phyloP scores from a whole-genome alignment of 2,329 filamentous ascomycete species.

The Basipetospora sp. region DNA sequence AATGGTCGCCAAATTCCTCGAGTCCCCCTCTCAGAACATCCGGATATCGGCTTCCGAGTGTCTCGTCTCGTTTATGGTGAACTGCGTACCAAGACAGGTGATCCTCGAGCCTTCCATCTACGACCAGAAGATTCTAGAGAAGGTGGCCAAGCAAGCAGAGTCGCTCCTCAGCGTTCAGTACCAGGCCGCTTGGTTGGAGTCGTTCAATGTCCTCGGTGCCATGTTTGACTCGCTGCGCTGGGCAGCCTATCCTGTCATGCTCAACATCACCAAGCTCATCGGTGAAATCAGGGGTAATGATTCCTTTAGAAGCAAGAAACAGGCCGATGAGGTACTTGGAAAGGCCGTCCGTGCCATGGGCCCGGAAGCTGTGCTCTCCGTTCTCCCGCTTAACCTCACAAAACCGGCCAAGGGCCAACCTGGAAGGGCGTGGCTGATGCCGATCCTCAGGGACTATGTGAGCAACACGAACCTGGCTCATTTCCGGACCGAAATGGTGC shows the following conservation, averaged over 20 bases:
- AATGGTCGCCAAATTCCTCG: conserved; percentile 66
- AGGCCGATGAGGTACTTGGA: conserved; percentile 80
- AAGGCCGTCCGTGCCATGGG: conserved; percentile 83
- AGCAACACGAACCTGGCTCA: conserved; percentile 77
- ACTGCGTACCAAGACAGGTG: conserved; percentile 70
- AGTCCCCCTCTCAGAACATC: conserved; percentile 82
- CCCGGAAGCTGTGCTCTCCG: conserved; percentile 64
- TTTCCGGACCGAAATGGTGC: conserved; percentile 75
- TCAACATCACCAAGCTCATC: conserved; percentile 60
- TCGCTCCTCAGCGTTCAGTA: conserved; percentile 77
- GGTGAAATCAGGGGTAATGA: conserved; percentile 80
- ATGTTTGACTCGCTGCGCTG: conserved; percentile 80
- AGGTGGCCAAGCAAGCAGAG: conserved; percentile 58
- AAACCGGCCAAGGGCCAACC: conserved; percentile 63
- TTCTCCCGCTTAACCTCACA: conserved; percentile 73
- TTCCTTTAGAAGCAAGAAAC: conserved; percentile 83
- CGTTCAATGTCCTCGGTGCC: conserved; percentile 73
- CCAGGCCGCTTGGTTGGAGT: conserved; percentile 86
- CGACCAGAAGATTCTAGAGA: conserved; percentile 79
- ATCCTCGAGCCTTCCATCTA: conserved; percentile 81
- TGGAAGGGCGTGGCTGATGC: conserved; percentile 87
- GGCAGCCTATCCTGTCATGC: conserved; percentile 66
- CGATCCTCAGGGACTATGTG: conserved; percentile 75
- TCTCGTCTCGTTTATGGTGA: conserved; percentile 79
- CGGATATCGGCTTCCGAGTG: conserved; percentile 89